Base-by-base conservation (phyloP, 129 eudicot genomes). In the Dittrichia graveolens region DNA sequence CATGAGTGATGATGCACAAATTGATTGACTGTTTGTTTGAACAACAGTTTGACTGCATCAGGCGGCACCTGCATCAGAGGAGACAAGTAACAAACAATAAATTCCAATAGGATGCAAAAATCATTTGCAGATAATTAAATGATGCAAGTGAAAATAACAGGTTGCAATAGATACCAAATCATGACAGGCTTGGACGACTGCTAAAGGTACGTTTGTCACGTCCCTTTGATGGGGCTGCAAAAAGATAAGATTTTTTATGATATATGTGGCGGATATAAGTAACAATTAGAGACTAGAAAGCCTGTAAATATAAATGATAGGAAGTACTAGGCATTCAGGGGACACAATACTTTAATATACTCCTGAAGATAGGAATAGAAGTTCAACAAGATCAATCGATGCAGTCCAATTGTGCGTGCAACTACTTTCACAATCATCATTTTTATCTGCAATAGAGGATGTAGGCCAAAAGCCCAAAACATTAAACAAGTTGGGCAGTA, bases 101-200 rank as follows among this genome's bases (percentile, higher is more conserved):
- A n/a, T 24, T 24, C 31, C 31, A 24, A 24, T 24, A 24, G 31
- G 31, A 24, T 0, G 31, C 31, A 24, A 24, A 24, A 24, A 24
- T 24, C 31, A 24, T 24, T 0, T 24, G 31, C 31, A 24, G 31
- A 24, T 24, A 24, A 24, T 24, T 16, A 49, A 65, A 69, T 12
- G 67, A 57, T 31, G 31, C 31, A 24, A 24, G 31, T 24, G 31
- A 24, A 24, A 24, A 24, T 24, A 24, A 24, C 31, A 50, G n/a
- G 9, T 62, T 58, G 82, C 80, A 55, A 50, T 10, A 4, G 16
- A 56, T 84, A 94, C 98, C 98, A 94, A 90, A 79, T 94, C 98
- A 81, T 94, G 98, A 79, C 98, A 94, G 69, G 98, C 92, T 75
- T 94, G 98, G 69, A 94, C 96, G 57, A 92, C 96, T 73, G 98